Percentiles rank a stretch among this genome's conserved stretches.
Conservation (phyloP, 768 basidiomycete species). For the Psilocybe sp. region DNA sequence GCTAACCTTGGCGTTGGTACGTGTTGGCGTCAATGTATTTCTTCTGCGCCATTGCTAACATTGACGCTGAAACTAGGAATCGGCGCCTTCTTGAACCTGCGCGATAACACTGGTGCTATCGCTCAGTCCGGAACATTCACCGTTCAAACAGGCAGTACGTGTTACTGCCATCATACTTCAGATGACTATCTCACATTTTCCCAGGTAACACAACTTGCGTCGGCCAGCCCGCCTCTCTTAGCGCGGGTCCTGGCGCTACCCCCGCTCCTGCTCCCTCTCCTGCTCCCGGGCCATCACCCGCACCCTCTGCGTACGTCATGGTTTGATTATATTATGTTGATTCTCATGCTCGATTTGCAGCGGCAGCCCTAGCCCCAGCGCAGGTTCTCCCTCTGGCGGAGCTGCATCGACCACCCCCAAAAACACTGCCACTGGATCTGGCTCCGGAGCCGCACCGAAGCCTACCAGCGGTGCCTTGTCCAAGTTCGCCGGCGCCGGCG, state of each 20-base stretch:
- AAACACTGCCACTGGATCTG: conserved; percentile 1
- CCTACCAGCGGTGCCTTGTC: conserved; percentile 13
- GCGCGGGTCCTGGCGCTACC: conserved; percentile 5
- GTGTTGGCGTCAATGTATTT: not conserved
- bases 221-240: conserved; percentile 11
- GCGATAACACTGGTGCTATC: conserved; percentile 20
- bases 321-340: not conserved
- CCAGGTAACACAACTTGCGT: conserved; percentile 21
- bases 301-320: conserved; percentile 3
- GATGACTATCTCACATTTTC: not conserved
- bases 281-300: not conserved
- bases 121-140: conserved; percentile 25
- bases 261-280: conserved; percentile 1
- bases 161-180: not conserved
- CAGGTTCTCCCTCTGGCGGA: not conserved
- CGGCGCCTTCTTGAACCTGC: conserved; percentile 20
- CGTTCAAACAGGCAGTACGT: conserved; percentile 18
- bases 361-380: not conserved
- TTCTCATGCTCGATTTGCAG: not conserved
- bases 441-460: conserved; percentile 4
- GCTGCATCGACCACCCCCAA: conserved; percentile 1
- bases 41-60: not conserved
- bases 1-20: conserved; percentile 22
- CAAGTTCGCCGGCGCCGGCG: conserved; percentile 17
- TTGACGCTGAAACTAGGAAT: conserved; percentile 11